phyloP scores from a whole-genome alignment of 1,139 yeast species.

The Pneumocystis carinii region DNA sequence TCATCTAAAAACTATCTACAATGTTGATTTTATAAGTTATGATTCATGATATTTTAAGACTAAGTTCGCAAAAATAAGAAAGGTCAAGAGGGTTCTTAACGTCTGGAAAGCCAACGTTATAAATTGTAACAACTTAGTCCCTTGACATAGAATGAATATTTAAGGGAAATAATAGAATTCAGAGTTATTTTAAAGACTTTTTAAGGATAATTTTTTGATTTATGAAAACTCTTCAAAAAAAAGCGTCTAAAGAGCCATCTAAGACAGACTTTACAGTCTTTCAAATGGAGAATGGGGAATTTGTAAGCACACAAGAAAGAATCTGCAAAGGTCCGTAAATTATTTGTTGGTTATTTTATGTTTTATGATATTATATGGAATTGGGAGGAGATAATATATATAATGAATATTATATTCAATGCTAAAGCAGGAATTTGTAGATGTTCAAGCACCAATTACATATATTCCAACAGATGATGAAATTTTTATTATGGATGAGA shows the following conservation, averaged over 20 bases:
- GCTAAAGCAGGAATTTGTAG: slow-evolving; percentile 5
- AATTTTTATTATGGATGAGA: slow-evolving; percentile 35
- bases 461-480: slow-evolving; percentile 51
- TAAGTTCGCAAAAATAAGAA: no score
- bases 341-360: no score
- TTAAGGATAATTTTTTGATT: not conserved
- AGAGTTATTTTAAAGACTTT: not conserved
- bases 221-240: not conserved
- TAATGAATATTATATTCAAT: not conserved
- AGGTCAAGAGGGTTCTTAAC: no score
- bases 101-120: no score
- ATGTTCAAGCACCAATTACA: slow-evolving; percentile 56
- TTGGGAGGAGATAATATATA: not conserved
- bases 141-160: no score
- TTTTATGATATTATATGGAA: not conserved
- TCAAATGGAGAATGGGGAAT: slow-evolving; percentile 54
- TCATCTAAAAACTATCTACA: no score
- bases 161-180: no score
- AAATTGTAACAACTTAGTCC: no score
- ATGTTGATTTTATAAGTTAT: no score
- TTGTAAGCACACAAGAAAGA: slow-evolving; percentile 52
- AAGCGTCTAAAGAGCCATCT: not conserved
- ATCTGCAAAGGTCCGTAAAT: slow-evolving; percentile 30
- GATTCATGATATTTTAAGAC: no score
- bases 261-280: slow-evolving; percentile 31